Evolutionary conservation across 805 yeast genomes (phyloP), one percentile per base, ranked within the genome.

Genomic region (Teunomyces tritomae): DNA sequence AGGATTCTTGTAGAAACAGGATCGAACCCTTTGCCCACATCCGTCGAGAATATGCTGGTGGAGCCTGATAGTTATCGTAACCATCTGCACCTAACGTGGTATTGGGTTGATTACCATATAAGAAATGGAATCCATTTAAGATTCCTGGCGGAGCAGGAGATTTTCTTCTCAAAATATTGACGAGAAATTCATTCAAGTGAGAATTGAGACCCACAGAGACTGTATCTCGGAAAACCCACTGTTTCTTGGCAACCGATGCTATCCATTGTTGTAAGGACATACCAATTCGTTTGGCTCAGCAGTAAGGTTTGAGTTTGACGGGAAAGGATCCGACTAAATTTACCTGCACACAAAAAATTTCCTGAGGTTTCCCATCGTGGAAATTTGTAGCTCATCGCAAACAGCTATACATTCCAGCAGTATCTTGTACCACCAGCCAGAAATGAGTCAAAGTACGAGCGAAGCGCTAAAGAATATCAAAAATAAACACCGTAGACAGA

Each of bases 11-110:
- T 8, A 14, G 39, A 52, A 76, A 79, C 20, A 65, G 61, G 29
- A 90, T 67, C 17, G 73, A 64, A 2, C 97, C 97, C 28, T 84
- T 80, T 0, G 78, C 82, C 97, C 97, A 90, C 80, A 91, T 76
- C 20, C 97, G 70, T 50, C 92, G 66, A 28, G 63, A 67, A 56
- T 77, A 85, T 16, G 66, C 45, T 2, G 34, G 17, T 0, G 95
- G 96, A 0, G 90, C 81, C 58, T 87, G 94, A 55, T 85, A 80
- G 40, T 83, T 74, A 53, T 87, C 95, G 64, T 89, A 90, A 0
- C 97, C 96, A 63, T 90, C 97, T 1, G 55, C 42, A 2, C 85
- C 83, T 14, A 89, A 59, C 2, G 65, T 64, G 0, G 53, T 41
- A 32, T 78, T 73, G 3, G 70, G 56, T 20, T 89, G 90, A 56